These are phyloP conservation scores for Trichoderma koningiopsis DNA, from an alignment of 2,329 filamentous ascomycete genomes.

Conservation along the genomic window DNA sequence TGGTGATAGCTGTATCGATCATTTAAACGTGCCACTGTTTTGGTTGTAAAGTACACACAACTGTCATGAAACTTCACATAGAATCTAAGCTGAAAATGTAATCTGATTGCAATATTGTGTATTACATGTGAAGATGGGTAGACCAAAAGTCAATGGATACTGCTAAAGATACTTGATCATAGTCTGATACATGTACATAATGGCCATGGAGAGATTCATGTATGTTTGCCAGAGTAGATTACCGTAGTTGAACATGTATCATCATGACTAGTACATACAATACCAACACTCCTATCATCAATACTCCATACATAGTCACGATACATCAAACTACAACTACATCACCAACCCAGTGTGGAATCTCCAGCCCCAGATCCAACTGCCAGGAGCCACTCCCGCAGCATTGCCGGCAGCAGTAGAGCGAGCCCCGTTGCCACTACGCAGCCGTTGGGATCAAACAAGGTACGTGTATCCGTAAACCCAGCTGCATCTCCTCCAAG, in stretches of 20 bases:
- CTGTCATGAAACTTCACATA: neutral
- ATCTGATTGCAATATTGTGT: neutral
- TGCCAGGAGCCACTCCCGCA: neutral
- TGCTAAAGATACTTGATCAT: neutral
- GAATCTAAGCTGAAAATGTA: neutral
- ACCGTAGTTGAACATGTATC: neutral
- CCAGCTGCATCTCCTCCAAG: neutral
- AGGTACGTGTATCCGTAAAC: neutral
- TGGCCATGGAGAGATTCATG: neutral
- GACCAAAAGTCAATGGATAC: neutral
- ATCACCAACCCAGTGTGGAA: neutral
- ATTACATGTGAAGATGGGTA: neutral
- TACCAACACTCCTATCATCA: neutral
- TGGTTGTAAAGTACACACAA: neutral
- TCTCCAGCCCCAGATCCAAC: neutral
- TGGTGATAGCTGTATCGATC: neutral
- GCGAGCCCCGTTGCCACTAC: neutral
- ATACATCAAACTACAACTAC: neutral
- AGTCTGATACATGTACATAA: neutral
- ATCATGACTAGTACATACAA: neutral
- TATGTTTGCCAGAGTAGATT: neutral
- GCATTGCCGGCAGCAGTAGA: neutral
- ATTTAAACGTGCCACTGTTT: neutral
- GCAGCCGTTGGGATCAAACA: neutral
- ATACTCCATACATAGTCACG: neutral